Conservation (phyloP, 768 basidiomycete species). For the Steccherinum ochraceum region DNA sequence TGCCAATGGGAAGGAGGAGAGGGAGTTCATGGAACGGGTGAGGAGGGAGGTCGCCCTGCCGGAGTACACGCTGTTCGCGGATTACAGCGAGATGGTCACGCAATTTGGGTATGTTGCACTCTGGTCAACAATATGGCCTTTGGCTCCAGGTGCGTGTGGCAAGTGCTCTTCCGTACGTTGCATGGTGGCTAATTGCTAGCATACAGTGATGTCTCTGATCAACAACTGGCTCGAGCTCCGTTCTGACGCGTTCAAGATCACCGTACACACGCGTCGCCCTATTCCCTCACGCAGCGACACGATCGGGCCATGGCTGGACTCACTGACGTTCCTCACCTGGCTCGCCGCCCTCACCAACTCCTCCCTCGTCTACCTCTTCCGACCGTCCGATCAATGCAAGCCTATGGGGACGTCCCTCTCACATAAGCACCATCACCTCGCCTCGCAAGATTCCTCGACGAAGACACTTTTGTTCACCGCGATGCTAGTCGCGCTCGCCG, state of each 20-base stretch:
- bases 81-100: slow-evolving; percentile 95
- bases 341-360: slow-evolving; percentile 82
- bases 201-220: slow-evolving; percentile 67
- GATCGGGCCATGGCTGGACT: slow-evolving; percentile 92
- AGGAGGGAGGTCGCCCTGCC: slow-evolving; percentile 73
- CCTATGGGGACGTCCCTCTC: slow-evolving; percentile 21
- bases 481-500: slow-evolving; percentile 57
- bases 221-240: slow-evolving; percentile 93
- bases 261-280: slow-evolving; percentile 76
- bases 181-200: background rate
- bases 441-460: slow-evolving; percentile 7
- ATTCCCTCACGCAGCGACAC: slow-evolving; percentile 84
- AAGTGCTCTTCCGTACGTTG: background rate
- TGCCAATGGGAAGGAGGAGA: slow-evolving; percentile 49
- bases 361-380: slow-evolving; percentile 88
- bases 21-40: slow-evolving; percentile 73
- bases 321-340: slow-evolving; percentile 85
- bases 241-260: slow-evolving; percentile 94
- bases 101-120: slow-evolving; percentile 91
- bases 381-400: slow-evolving; percentile 32
- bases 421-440: slow-evolving; percentile 15
- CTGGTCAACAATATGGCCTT: slow-evolving; percentile 93
- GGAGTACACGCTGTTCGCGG: slow-evolving; percentile 74
- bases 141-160: slow-evolving; percentile 69
- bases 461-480: slow-evolving; percentile 23